Conservation (phyloP, 2,329 filamentous ascomycete species). For the Phaeoacremonium minimum region DNA sequence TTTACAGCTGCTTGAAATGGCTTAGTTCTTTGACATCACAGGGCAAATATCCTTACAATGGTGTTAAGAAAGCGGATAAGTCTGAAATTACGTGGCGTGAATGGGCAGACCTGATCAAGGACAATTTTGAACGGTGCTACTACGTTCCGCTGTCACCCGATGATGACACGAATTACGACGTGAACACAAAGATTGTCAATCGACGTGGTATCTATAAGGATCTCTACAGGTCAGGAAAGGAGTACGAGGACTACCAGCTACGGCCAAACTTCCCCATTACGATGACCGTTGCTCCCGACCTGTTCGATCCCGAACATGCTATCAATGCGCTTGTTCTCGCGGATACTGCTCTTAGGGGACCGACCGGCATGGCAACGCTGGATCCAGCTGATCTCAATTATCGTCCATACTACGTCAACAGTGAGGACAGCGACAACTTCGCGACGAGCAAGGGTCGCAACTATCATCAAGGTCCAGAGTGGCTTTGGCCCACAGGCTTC, state of each 20-base stretch:
- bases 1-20: slow-evolving; percentile 88
- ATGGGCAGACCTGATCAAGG: slow-evolving; percentile 78
- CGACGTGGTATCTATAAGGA: slow-evolving; percentile 98
- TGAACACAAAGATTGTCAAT: slow-evolving; percentile 77
- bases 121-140: slow-evolving; percentile 89
- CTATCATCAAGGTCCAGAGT: slow-evolving; percentile 97
- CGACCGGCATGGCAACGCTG: slow-evolving; percentile 91
- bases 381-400: slow-evolving; percentile 93
- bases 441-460: slow-evolving; percentile 91
- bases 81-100: slow-evolving; percentile 62
- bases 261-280: slow-evolving; percentile 92
- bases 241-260: slow-evolving; percentile 96
- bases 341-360: slow-evolving; percentile 76
- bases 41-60: slow-evolving; percentile 68
- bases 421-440: slow-evolving; percentile 88
- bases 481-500: slow-evolving; percentile 96
- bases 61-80: slow-evolving; percentile 64
- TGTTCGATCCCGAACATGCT: slow-evolving; percentile 78
- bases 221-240: slow-evolving; percentile 86
- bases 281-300: slow-evolving; percentile 86
- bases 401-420: slow-evolving; percentile 90
- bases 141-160: slow-evolving; percentile 69
- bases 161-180: slow-evolving; percentile 73
- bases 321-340: slow-evolving; percentile 74
- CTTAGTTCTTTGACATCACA: slow-evolving; percentile 61